These are phyloP conservation scores for Alternaria sp. DNA, from an alignment of 2,329 filamentous ascomycete species.

Conservation along the genomic window DNA sequence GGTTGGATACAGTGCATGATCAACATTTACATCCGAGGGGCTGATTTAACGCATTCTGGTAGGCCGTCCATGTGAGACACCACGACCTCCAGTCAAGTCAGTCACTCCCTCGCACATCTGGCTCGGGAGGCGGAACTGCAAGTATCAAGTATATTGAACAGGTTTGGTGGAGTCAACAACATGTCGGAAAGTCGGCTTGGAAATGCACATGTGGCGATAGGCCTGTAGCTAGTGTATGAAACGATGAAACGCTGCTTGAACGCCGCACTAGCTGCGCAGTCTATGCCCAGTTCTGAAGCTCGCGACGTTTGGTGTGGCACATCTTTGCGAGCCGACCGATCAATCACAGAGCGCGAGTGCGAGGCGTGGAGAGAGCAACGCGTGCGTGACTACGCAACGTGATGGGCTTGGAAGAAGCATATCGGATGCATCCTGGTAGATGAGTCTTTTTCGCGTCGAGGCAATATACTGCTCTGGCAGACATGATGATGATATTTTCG, in stretches of 20 bases:
- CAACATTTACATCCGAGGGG: slow-evolving; percentile 22
- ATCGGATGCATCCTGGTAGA: slow-evolving; percentile 17
- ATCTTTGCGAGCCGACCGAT: slow-evolving; percentile 19
- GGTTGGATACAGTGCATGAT: slow-evolving; percentile 12
- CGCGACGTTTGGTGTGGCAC: slow-evolving; percentile 22
- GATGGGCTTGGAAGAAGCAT: slow-evolving; percentile 18
- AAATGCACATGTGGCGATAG: background rate
- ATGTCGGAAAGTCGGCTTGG: background rate
- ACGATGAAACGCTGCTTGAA: background rate
- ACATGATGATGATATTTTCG: slow-evolving; percentile 18
- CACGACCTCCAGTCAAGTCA: background rate
- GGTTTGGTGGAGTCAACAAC: background rate
- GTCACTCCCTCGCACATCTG: background rate
- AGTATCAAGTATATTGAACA: slow-evolving; percentile 1
- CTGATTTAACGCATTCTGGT: slow-evolving; percentile 10
- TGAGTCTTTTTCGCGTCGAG: slow-evolving; percentile 1
- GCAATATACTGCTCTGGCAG: slow-evolving; percentile 1
- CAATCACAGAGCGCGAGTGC: slow-evolving; percentile 24
- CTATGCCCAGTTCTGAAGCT: slow-evolving; percentile 1
- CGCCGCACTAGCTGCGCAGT: background rate
- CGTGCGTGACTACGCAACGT: slow-evolving; percentile 36
- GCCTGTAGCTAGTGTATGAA: background rate
- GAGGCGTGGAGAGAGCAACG: slow-evolving; percentile 19
- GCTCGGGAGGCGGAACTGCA: background rate
- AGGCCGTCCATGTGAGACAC: slow-evolving; percentile 26